Evolutionary conservation across 352 stramenopile genomes (phyloP), one percentile per base, ranked within the genome.

Genomic region (Phytophthora gonapodyides): DNA sequence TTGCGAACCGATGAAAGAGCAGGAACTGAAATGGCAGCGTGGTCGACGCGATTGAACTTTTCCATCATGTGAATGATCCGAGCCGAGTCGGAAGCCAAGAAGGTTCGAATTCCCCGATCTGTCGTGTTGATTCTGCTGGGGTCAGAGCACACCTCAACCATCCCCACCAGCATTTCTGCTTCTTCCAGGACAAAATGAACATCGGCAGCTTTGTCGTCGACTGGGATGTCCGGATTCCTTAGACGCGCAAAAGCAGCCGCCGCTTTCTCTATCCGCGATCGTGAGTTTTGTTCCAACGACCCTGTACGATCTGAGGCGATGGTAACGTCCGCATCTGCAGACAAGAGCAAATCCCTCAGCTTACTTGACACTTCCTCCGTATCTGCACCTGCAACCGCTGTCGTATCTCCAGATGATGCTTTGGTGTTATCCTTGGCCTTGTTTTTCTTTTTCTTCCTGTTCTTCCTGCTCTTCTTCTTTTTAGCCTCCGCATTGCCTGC

Each of bases 1-100:
- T 51, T 21, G 5, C 47, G 40, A 10, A 49, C 45, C 6, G 53
- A 40, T n/a, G 38, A 37, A 35, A 68, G 51, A 8, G 34, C 44
- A 15, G 31, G 10, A 13, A n/a, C 36, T 0, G 36, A n/a, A 38
- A 38, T 19, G 3, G 31, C 35, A 17, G 35, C 27, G 13, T 62
- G 38, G 19, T 62, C 60, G 30, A 62, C 36, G 11, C 60, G 60
- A 24, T 68, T 34, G 7, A 68, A 45, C 34, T 63, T 68, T 53
- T 68, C 45, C 60, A 68, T 58, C 38, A 63, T 38, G 47, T 68
- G 46, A n/a, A 68, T 46, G 11, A 48, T n/a, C 40, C 40, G 53
- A 13, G 17, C 30, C 7, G 38, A 16, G 27, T 57, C 43, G 5
- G 44, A 21, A 1, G 44, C n/a, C 1, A 56, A 15, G 3, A 27